phyloP scores from a whole-genome alignment of 176 grass and related monocot species.

The Thinopyrum elongatum region DNA sequence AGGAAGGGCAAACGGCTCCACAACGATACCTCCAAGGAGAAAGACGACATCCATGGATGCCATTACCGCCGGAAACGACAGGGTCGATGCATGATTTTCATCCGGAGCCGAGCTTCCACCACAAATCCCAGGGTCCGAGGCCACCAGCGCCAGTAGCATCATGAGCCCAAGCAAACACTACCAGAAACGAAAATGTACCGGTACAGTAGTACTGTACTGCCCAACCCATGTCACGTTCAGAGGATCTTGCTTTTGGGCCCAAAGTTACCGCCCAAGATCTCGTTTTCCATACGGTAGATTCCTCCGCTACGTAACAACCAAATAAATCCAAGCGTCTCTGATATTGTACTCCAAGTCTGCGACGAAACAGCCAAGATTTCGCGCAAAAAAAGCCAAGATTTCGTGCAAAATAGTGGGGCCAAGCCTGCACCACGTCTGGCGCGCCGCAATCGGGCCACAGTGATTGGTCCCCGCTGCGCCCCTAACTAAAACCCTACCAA shows the following conservation, averaged over 20 bases:
- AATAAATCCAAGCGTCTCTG: neutral
- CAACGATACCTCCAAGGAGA: no score
- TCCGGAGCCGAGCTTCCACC: no score
- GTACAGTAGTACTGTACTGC: neutral
- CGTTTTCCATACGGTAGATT: neutral
- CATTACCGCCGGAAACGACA: no score
- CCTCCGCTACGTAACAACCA: neutral
- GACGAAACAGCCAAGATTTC: neutral
- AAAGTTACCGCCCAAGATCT: neutral
- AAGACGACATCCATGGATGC: no score
- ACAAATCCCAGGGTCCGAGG: no score
- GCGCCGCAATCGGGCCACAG: neutral
- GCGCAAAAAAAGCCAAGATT: neutral
- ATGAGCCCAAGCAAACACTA: no score
- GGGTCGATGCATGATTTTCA: no score
- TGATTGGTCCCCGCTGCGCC: neutral
- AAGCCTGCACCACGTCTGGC: neutral
- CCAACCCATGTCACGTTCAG: neutral
- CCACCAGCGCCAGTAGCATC: no score
- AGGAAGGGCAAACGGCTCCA: no score
- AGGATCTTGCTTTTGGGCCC: neutral
- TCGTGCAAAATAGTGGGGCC: neutral
- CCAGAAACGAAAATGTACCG: no score
- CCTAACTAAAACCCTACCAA: constrained; percentile 34
- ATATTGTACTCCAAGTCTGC: neutral